These are phyloP conservation scores for Periconia sp. DNA, from an alignment of 2,329 filamentous ascomycete genomes.

Conservation along the genomic window DNA sequence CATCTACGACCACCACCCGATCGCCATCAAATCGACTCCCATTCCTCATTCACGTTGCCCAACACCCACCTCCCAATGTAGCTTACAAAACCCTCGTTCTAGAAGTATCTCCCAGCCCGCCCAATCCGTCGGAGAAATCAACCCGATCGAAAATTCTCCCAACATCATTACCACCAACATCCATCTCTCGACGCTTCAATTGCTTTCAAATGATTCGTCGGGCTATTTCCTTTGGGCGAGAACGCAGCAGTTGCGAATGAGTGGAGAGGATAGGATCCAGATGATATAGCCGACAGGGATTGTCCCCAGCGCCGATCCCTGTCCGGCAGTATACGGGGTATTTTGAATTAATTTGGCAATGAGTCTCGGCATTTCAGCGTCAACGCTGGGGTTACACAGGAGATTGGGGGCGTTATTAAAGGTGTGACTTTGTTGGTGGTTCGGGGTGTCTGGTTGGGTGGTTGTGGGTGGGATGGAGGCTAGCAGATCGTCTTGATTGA, in stretches of 20 bases:
- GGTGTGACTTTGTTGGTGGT: background rate
- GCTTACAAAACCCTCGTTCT: background rate
- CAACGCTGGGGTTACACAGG: constrained; percentile 18
- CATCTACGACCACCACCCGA: too few species aligned
- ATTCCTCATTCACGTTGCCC: too few species aligned
- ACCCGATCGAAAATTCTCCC: background rate
- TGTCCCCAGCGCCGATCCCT: background rate
- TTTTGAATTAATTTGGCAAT: constrained; percentile 4
- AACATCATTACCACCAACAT: background rate
- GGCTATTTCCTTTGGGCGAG: background rate
- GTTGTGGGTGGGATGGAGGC: too few species aligned
- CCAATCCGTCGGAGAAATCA: background rate
- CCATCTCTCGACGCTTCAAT: background rate
- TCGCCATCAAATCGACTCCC: too few species aligned
- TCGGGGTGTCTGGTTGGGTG: too few species aligned
- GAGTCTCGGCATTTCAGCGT: constrained; percentile 20
- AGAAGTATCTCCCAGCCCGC: background rate
- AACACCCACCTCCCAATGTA: background rate
- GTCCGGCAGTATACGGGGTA: constrained; percentile 1
- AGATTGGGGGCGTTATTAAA: constrained; percentile 21
- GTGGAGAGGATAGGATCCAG: background rate
- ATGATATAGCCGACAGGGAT: background rate
- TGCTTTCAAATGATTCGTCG: background rate
- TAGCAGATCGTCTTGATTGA: background rate
- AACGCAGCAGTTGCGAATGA: background rate